These are phyloP conservation scores for Hypoxylon perforatum DNA, from an alignment of 495 filamentous ascomycete genomes.

Conservation along the genomic window DNA sequence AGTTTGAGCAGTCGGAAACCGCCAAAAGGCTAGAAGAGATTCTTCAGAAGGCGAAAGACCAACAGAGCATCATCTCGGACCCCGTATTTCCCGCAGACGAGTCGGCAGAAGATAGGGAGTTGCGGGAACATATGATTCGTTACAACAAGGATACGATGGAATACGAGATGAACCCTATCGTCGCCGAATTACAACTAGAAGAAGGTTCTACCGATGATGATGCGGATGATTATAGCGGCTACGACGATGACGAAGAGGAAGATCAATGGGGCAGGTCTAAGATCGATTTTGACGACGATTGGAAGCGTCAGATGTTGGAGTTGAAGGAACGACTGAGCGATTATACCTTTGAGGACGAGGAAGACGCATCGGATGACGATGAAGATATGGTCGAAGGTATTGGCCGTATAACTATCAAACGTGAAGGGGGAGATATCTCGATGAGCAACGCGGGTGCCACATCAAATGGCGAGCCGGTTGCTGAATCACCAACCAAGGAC, in stretches of 20 bases:
- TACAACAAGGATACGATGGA: slow-evolving; percentile 72
- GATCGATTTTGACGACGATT: slow-evolving; percentile 72
- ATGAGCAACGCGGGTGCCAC: slow-evolving; percentile 3
- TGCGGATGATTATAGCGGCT: slow-evolving; percentile 64
- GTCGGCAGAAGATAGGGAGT: slow-evolving; percentile 77
- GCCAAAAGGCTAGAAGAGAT: slow-evolving; percentile 60
- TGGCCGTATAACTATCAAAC: slow-evolving; percentile 51
- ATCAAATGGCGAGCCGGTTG: background rate
- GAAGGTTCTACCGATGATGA: slow-evolving; percentile 70
- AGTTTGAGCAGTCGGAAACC: slow-evolving; percentile 48
- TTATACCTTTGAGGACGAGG: slow-evolving; percentile 32
- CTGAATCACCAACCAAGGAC: background rate
- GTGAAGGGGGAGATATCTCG: slow-evolving; percentile 10
- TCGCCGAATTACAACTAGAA: slow-evolving; percentile 91
- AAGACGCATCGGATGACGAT: slow-evolving; percentile 38
- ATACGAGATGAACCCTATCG: slow-evolving; percentile 84
- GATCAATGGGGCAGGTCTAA: slow-evolving; percentile 77
- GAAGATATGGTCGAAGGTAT: slow-evolving; percentile 49
- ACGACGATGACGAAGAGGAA: slow-evolving; percentile 63
- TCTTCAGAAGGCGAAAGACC: slow-evolving; percentile 57
- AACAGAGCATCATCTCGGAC: slow-evolving; percentile 54
- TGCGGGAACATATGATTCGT: slow-evolving; percentile 90
- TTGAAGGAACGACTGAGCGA: slow-evolving; percentile 75
- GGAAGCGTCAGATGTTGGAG: slow-evolving; percentile 76
- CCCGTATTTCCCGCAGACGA: slow-evolving; percentile 70